Evolutionary conservation across 805 yeast genomes (phyloP).

Genomic region (Nakazawaea peltata): DNA sequence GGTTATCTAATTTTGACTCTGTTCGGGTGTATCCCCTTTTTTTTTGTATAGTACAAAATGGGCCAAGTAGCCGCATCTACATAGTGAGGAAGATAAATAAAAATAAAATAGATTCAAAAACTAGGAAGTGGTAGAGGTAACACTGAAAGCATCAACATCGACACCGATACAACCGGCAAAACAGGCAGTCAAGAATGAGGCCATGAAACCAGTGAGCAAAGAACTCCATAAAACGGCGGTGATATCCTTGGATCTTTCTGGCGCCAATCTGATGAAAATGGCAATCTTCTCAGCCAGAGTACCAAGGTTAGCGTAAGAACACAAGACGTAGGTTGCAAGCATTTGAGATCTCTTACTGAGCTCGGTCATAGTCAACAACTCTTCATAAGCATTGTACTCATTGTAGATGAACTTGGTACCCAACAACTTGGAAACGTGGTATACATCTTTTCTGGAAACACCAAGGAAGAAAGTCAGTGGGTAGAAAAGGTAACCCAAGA

Average conservation of each 20-base stretch:
- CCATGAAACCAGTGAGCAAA: constrained; percentile 39
- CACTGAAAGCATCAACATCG: constrained; percentile 25
- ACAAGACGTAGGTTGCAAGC: constrained; percentile 50
- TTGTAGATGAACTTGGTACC: constrained; percentile 54
- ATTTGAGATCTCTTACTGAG: constrained; percentile 43
- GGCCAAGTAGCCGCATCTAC: too few relatives aligned
- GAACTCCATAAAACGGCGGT: constrained; percentile 37
- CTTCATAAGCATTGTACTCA: constrained; percentile 46
- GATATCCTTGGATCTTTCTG: constrained; percentile 37
- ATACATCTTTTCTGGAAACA: constrained; percentile 43
- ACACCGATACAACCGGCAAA: constrained; percentile 34
- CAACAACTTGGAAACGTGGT: constrained; percentile 40
- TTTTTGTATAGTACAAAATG: too few relatives aligned
- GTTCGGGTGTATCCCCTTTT: too few relatives aligned
- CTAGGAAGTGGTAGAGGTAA: too few relatives aligned
- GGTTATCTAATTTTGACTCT: too few relatives aligned
- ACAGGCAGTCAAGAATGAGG: constrained; percentile 43
- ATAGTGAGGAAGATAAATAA: too few relatives aligned
- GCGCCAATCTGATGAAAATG: constrained; percentile 47
- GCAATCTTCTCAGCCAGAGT: constrained; percentile 54
- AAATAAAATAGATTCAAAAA: too few relatives aligned
- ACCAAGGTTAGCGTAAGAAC: constrained; percentile 57
- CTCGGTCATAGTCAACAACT: constrained; percentile 24
- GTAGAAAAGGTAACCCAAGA: constrained; percentile 48
- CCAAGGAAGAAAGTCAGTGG: constrained; percentile 57